Conservation (phyloP, 164 flowering plant genomes). For the Liquidambar formosana region DNA sequence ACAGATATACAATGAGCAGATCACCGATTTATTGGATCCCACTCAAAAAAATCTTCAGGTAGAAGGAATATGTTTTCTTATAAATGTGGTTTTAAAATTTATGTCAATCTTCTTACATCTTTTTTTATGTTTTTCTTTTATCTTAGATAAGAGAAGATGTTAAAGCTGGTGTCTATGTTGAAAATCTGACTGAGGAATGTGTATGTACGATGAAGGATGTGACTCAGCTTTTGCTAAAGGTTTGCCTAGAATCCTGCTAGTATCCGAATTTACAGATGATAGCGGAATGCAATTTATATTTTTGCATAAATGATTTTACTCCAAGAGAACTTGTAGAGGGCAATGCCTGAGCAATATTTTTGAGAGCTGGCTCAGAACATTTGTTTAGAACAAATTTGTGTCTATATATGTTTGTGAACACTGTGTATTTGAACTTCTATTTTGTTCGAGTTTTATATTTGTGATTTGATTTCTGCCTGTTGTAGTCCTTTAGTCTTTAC, state of each 20-base stretch:
- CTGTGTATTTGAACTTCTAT: no score
- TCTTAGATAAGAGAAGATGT: slow-evolving; percentile 91
- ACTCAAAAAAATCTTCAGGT: slow-evolving; percentile 85
- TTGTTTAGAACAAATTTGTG: no score
- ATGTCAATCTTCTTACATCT: neutral
- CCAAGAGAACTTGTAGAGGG: no score
- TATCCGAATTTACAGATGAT: neutral
- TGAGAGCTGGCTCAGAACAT: no score
- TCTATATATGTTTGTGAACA: no score
- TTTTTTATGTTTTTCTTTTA: slow-evolving; percentile 4
- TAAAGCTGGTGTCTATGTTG: slow-evolving; percentile 95
- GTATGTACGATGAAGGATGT: slow-evolving; percentile 74
- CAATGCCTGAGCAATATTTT: no score
- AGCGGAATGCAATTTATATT: no score
- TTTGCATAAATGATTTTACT: no score
- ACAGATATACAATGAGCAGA: slow-evolving; percentile 99
- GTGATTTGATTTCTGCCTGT: no score
- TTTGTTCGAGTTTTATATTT: no score
- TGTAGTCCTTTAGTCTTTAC: no score
- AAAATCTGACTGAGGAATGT: slow-evolving; percentile 77
- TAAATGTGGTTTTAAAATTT: neutral
- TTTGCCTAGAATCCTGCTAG: slow-evolving; percentile 14
- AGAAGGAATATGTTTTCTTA: slow-evolving; percentile 1
- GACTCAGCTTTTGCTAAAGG: slow-evolving; percentile 74
- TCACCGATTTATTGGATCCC: slow-evolving; percentile 91